Conservation (phyloP, 768 basidiomycete species). For the Daedaleopsis sinensis region DNA sequence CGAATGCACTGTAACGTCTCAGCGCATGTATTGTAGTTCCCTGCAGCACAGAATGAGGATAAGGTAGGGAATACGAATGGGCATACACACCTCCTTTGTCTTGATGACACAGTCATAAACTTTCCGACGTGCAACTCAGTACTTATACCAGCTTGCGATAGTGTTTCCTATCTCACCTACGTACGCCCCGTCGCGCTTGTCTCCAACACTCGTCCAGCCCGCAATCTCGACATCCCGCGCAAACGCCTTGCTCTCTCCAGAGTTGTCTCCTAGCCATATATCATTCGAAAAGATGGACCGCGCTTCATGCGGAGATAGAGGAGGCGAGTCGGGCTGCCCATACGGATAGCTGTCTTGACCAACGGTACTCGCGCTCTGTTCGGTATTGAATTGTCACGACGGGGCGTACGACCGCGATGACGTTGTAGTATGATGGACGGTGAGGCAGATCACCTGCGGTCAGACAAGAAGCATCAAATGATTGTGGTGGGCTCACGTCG, state of each 20-base stretch:
- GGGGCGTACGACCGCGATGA: neutral
- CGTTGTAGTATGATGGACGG: neutral
- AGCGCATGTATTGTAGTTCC: constrained; percentile 66
- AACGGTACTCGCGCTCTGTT: constrained; percentile 14
- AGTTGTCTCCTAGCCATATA: constrained; percentile 70
- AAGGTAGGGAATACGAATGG: too few relatives aligned
- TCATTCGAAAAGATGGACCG: constrained; percentile 68
- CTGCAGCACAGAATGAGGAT: constrained; percentile 30
- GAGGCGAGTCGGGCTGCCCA: constrained; percentile 8
- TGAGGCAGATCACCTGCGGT: constrained; percentile 6
- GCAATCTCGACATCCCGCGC: constrained; percentile 65
- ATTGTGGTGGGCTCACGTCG: constrained; percentile 37
- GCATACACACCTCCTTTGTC: constrained; percentile 54
- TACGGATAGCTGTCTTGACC: constrained; percentile 15
- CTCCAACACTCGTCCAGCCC: constrained; percentile 77
- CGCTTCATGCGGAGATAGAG: constrained; percentile 22
- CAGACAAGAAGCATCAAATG: neutral
- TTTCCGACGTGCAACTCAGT: constrained; percentile 15
- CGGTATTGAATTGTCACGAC: neutral
- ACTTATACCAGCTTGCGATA: neutral
- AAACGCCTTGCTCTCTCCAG: constrained; percentile 55
- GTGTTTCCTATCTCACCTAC: constrained; percentile 46
- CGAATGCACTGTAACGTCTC: constrained; percentile 71
- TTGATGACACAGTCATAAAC: constrained; percentile 74
- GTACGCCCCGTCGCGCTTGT: constrained; percentile 64